Percentiles rank a stretch among this genome's conserved stretches.
These are phyloP conservation scores for Apocynum venetum DNA, from an alignment of 257 asterid genomes.

Conservation along the genomic window DNA sequence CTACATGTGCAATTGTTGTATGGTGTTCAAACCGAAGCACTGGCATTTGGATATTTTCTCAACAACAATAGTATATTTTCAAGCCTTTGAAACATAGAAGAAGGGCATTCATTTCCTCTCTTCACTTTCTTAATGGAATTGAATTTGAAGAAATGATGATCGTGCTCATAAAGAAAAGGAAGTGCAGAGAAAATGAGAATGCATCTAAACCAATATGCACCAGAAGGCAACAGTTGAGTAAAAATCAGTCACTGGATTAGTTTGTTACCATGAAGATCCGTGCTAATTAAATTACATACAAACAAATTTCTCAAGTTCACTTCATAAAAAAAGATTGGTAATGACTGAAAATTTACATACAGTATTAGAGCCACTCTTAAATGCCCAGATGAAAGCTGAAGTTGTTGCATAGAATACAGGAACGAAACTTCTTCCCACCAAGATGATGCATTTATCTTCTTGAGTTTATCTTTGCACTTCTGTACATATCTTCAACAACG, in stretches of 20 bases:
- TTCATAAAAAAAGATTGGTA: neutral
- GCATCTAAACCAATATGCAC: neutral
- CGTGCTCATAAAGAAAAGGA: neutral
- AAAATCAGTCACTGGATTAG: neutral
- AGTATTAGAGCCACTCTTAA: neutral
- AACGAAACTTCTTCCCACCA: neutral
- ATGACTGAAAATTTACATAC: neutral
- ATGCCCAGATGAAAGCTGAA: neutral
- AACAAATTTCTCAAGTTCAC: neutral
- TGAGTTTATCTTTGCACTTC: constrained; percentile 38
- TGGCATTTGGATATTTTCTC: neutral
- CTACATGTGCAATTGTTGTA: neutral
- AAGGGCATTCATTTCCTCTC: neutral
- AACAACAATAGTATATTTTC: neutral
- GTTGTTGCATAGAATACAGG: neutral
- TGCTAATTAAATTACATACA: neutral
- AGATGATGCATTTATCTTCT: constrained; percentile 1
- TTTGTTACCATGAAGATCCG: neutral
- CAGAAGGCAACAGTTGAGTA: neutral
- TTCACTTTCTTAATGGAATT: neutral
- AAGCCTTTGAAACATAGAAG: neutral
- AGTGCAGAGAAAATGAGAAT: neutral
- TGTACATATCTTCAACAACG: constrained; percentile 52
- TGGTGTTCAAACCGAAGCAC: neutral
- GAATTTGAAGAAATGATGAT: neutral